phyloP scores from a whole-genome alignment of 148 eudicot species.

The Rheum nobile region DNA sequence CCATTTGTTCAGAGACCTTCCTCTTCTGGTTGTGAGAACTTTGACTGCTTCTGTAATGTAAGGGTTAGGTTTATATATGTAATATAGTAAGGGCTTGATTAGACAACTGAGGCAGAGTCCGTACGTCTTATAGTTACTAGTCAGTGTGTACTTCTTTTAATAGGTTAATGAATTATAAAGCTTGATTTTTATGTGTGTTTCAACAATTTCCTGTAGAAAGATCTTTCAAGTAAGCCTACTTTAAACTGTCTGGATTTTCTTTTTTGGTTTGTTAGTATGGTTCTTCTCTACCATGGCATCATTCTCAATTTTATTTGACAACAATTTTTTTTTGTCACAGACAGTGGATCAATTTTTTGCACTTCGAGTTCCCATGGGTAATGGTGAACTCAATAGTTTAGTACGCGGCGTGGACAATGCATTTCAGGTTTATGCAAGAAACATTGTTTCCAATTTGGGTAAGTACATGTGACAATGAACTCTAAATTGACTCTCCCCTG shows the following conservation, averaged over 20 bases:
- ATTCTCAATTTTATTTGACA: neutral
- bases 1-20: neutral
- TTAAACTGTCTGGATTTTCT: neutral
- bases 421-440: slow-evolving; percentile 79
- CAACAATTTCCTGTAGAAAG: neutral
- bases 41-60: neutral
- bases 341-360: slow-evolving; percentile 92
- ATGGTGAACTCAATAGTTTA: slow-evolving; percentile 69
- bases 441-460: slow-evolving; percentile 67
- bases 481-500: neutral
- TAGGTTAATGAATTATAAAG: neutral
- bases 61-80: neutral
- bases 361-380: slow-evolving; percentile 87
- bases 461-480: slow-evolving; percentile 11
- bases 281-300: neutral
- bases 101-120: neutral
- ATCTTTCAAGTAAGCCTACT: neutral
- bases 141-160: neutral
- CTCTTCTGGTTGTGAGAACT: neutral
- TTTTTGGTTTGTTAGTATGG: neutral
- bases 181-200: neutral
- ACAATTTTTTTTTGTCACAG: slow-evolving; percentile 32
- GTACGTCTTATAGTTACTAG: neutral
- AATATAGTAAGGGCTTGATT: neutral
- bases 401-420: slow-evolving; percentile 96